Conservation (phyloP, 768 basidiomycete genomes). For the Boletus tylopilopsis region DNA sequence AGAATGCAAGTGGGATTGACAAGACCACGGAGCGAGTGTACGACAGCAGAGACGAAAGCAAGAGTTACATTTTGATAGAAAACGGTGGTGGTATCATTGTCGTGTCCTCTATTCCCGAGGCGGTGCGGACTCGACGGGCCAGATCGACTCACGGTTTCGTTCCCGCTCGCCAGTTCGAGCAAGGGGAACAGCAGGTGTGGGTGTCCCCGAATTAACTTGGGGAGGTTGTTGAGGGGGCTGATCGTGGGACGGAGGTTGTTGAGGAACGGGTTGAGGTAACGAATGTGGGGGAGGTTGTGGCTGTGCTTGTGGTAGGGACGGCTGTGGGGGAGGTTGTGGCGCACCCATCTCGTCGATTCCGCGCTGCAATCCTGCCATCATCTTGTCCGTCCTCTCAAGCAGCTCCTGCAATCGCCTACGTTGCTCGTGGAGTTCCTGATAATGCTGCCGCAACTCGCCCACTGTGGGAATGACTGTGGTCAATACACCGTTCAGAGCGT, state of each 20-base stretch:
- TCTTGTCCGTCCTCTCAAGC: conserved; percentile 67
- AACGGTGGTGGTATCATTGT: conserved; percentile 12
- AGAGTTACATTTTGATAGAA: conserved; percentile 18
- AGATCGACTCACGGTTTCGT: conserved; percentile 26
- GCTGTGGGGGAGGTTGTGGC: conserved; percentile 25
- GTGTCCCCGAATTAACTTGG: conserved; percentile 8
- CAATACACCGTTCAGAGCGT: conserved; percentile 27
- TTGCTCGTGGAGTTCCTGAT: conserved; percentile 58
- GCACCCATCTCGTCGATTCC: conserved; percentile 68
- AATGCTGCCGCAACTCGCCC: conserved; percentile 69
- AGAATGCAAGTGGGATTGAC: conserved; percentile 26
- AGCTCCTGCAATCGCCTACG: conserved; percentile 67
- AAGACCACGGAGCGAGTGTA: conserved; percentile 12
- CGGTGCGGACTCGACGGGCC: conserved; percentile 28
- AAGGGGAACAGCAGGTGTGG: conserved; percentile 23
- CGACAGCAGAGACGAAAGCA: conserved; percentile 32
- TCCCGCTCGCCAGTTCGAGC: conserved; percentile 27
- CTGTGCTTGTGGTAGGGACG: conserved; percentile 20
- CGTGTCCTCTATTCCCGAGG: conserved; percentile 24
- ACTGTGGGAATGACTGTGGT: conserved; percentile 40
- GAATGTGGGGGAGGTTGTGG: conserved; percentile 22
- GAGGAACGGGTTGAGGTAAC: conserved; percentile 22
- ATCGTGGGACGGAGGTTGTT: conserved; percentile 25
- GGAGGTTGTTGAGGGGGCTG: conserved; percentile 24
- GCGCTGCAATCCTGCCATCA: conserved; percentile 69